Base-by-base conservation (phyloP, 305 asterid genomes). In the Fraxinus paxiana region DNA sequence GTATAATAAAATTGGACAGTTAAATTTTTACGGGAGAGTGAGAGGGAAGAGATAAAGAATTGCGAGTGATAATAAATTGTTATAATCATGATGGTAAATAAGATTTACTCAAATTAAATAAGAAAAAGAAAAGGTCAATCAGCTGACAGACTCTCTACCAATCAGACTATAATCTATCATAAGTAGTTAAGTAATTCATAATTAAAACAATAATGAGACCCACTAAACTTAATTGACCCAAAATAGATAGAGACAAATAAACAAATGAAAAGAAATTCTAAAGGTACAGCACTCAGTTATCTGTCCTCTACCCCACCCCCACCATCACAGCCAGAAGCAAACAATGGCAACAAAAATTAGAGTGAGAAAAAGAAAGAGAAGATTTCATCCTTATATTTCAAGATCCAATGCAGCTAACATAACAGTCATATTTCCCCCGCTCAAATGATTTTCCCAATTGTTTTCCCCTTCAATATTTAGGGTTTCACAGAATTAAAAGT, bases 401-500 rank as follows among this genome's bases (percentile, higher is more conserved):
- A 82, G 80, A 84, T 78, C 82, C 75, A 88, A 83, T 76, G 76
- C 75, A 28, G 41, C 54, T 84, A 73, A 79, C 72, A 51, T 73
- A 37, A 73, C 76, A 43, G 35, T 69, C 70, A 63, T 80, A 69
- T 65, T 33, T 61, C 81, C 38, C 26, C 35, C 77, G 10, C 78
- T 54, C 13, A 24, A 43, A 13, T 75, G 5, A 30, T 20, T 2
- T 46, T 10, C 6, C 78, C 18, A 18, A 1, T 12, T 38, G 8
- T 26, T 12, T 13, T 6, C 12, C 4, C 38, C 35, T 75, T 6
- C 2, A 75, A 17, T 61, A 9, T 20, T 74, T 74, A 38, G 78
- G 78, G 63, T 74, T 74, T 41, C 63, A 31, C 88, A 67, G 72
- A 24, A 67, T 18, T 63, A 6, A 6, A 1, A 26, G 26, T 6